A percentile compares a stretch with the other conserved stretches of the same genome.
Conservation (phyloP, 805 yeast species). For the Pichia phayaonensis region DNA sequence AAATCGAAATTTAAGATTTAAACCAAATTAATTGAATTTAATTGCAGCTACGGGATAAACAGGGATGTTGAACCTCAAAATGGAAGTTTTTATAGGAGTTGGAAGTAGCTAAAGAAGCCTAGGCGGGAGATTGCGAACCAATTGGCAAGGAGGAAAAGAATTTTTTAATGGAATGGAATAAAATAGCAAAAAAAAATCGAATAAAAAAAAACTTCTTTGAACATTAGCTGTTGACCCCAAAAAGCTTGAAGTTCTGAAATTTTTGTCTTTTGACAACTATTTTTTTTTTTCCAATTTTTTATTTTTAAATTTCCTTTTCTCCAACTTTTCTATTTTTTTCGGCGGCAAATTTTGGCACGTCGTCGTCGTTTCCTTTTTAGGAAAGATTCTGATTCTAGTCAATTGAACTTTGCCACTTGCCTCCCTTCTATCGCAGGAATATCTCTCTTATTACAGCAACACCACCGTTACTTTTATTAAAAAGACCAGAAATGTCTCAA, state of each 20-base stretch:
- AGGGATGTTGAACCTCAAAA: neutral
- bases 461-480: neutral
- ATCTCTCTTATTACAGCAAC: neutral
- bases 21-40: neutral
- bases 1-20: too few relatives aligned
- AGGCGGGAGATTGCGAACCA: neutral
- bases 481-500: constrained; percentile 13
- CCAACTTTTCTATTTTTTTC: too few relatives aligned
- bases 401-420: neutral
- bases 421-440: neutral
- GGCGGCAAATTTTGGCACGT: neutral
- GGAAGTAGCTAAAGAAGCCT: neutral
- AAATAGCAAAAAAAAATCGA: neutral
- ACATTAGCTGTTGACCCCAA: neutral
- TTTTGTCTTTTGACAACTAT: neutral
- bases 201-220: neutral
- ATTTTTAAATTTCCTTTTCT: too few relatives aligned
- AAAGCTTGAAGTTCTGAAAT: neutral
- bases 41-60: neutral
- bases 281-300: too few relatives aligned
- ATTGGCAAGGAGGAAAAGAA: neutral
- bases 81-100: neutral
- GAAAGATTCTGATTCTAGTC: neutral
- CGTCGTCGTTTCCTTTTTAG: neutral
- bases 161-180: neutral